Conservation (phyloP, 2,329 filamentous ascomycete species). For the Colletotrichum coccodes region DNA sequence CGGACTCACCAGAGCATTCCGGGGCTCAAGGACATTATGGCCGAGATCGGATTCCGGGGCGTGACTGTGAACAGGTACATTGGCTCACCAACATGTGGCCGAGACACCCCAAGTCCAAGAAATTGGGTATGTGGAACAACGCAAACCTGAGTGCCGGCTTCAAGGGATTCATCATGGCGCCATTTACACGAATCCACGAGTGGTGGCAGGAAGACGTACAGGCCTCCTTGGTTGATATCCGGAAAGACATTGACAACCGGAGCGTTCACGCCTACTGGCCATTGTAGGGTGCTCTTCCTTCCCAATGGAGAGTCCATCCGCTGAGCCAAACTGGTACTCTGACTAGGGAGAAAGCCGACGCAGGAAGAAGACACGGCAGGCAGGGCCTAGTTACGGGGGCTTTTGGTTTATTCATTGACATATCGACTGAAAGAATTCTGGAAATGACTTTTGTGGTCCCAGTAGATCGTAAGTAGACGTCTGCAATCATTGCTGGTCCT, state of each 20-base stretch:
- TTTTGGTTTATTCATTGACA: no score
- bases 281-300: background rate
- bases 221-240: constrained; percentile 34
- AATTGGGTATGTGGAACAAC: constrained; percentile 49
- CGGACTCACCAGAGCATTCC: constrained; percentile 49
- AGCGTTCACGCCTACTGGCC: constrained; percentile 38
- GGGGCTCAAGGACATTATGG: constrained; percentile 48
- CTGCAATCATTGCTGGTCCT: no score
- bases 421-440: no score
- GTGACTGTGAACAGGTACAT: constrained; percentile 57
- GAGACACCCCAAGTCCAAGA: constrained; percentile 59
- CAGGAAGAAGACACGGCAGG: no score
- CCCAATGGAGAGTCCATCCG: no score
- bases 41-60: constrained; percentile 57
- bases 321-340: no score
- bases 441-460: no score
- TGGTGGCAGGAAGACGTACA: constrained; percentile 35
- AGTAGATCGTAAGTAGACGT: no score
- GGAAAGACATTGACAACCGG: constrained; percentile 34
- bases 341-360: no score
- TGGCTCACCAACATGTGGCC: constrained; percentile 63
- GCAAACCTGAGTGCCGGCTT: background rate
- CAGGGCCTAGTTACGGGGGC: no score
- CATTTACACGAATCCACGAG: constrained; percentile 9
- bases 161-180: background rate